Conservation (phyloP, 2,329 filamentous ascomycete species). For the Amesomyces nigricolor region DNA sequence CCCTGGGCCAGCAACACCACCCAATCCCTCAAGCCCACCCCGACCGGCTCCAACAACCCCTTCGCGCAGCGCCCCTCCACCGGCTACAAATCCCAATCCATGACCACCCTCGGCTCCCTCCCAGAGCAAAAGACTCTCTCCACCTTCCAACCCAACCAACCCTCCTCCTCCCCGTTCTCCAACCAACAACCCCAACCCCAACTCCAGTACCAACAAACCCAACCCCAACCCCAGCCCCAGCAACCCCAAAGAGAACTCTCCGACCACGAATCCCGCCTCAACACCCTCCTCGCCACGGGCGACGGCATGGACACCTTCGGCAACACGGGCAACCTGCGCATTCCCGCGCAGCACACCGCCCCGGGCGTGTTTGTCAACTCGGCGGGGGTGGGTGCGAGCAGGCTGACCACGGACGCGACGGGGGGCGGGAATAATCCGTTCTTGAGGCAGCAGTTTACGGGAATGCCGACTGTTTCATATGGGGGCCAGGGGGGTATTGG, state of each 20-base stretch:
- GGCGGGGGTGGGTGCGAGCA: conserved; percentile 72
- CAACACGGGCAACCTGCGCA: conserved; percentile 92
- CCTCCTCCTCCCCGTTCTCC: conserved; percentile 30
- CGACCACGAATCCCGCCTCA: conserved; percentile 70
- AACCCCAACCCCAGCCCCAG: conserved; percentile 35
- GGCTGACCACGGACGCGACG: conserved; percentile 64
- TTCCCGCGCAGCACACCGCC: conserved; percentile 92
- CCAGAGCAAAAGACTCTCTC: conserved; percentile 78
- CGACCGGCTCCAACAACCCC: conserved; percentile 96
- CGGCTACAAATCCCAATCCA: conserved; percentile 47
- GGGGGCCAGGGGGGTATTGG: conserved; percentile 27
- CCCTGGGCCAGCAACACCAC: conserved; percentile 71
- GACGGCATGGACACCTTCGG: conserved; percentile 97
- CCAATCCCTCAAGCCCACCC: conserved; percentile 68
- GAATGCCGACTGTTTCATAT: conserved; percentile 59
- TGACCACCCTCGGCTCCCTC: conserved; percentile 68
- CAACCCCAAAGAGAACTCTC: conserved; percentile 52
- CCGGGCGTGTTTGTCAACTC: conserved; percentile 96
- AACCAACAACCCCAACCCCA: conserved; percentile 38
- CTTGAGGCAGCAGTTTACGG: conserved; percentile 75
- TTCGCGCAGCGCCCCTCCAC: conserved; percentile 54
- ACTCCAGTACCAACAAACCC: conserved; percentile 40
- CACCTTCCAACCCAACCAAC: conserved; percentile 41
- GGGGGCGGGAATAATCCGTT: conserved; percentile 75
- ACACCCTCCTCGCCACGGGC: conserved; percentile 75